Evolutionary conservation across 352 stramenopile genomes (phyloP).

Genomic region (Globisporangium alternatum): DNA sequence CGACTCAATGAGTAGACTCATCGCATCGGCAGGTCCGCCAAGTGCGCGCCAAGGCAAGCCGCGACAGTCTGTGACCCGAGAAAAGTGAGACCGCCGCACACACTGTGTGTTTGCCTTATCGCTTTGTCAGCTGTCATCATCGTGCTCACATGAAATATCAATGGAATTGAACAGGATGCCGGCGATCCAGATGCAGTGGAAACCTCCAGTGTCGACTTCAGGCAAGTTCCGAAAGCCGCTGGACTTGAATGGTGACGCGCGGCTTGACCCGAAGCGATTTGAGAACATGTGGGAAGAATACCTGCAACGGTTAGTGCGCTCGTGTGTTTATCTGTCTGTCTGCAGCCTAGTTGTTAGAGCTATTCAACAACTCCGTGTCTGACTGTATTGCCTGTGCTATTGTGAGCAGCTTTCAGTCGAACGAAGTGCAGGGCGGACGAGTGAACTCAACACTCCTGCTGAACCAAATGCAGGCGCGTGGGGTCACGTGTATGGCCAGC

Average conservation of each 20-base stretch:
- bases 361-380: not conserved
- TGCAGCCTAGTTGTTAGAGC: no score
- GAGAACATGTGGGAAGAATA: slow-evolving; percentile 82
- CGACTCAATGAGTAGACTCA: slow-evolving; percentile 11
- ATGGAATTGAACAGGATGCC: slow-evolving; percentile 36
- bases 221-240: slow-evolving; percentile 21
- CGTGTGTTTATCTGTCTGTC: not conserved
- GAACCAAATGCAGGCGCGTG: slow-evolving; percentile 35
- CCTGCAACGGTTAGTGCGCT: slow-evolving; percentile 44
- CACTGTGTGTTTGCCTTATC: no score
- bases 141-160: not conserved
- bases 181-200: slow-evolving; percentile 68
- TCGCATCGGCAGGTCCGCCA: not conserved
- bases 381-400: not conserved
- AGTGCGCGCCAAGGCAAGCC: slow-evolving; percentile 12
- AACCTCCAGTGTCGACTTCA: slow-evolving; percentile 21
- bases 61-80: slow-evolving; percentile 16
- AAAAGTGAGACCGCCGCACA: slow-evolving; percentile 30
- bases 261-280: slow-evolving; percentile 62
- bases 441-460: slow-evolving; percentile 33
- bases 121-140: not conserved
- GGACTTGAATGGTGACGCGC: slow-evolving; percentile 38
- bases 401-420: slow-evolving; percentile 27
- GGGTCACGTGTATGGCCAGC: slow-evolving; percentile 69
- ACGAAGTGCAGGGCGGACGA: slow-evolving; percentile 19